phyloP scores from a whole-genome alignment of 352 stramenopile genomes.

The Nothophytophthora sp. region DNA sequence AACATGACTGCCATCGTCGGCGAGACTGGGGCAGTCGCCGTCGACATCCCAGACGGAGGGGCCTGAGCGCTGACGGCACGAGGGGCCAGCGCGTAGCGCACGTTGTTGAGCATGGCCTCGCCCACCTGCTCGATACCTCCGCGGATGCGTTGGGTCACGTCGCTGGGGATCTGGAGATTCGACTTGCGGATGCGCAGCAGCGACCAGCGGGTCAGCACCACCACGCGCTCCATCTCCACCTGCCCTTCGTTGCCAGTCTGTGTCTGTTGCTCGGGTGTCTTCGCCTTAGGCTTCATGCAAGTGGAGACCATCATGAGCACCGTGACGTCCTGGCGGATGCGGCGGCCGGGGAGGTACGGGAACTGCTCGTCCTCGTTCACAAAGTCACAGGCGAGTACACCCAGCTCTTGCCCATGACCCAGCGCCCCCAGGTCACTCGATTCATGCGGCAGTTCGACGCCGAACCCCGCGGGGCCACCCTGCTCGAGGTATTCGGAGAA shows the following conservation, averaged over 20 bases:
- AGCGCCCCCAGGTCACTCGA: conserved; percentile 18
- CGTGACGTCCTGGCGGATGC: conserved; percentile 39
- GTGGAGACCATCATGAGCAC: conserved; percentile 33
- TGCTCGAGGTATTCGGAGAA: conserved; percentile 39
- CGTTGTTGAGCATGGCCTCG: conserved; percentile 34
- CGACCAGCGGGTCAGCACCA: conserved; percentile 32
- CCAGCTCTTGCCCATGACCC: conserved; percentile 26
- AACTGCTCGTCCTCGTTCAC: conserved; percentile 47
- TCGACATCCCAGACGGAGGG: conserved; percentile 10
- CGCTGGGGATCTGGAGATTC: conserved; percentile 18
- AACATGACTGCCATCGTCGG: conserved; percentile 8
- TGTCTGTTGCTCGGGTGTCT: not conserved
- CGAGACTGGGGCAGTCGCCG: not conserved
- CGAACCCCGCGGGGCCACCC: conserved; percentile 16
- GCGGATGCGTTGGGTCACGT: conserved; percentile 21
- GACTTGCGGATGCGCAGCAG: conserved; percentile 30
- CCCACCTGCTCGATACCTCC: conserved; percentile 34
- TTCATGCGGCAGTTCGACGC: conserved; percentile 19
- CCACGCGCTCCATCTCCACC: conserved; percentile 24
- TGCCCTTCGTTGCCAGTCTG: not conserved
- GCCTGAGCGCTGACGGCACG: not conserved
- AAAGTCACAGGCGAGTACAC: conserved; percentile 37
- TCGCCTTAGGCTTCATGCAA: conserved; percentile 16
- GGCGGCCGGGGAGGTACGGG: conserved; percentile 25
- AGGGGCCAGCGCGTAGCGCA: conserved; percentile 23